phyloP scores from a whole-genome alignment of 2,329 filamentous ascomycete genomes.

The Trichoderma cornu-damae region DNA sequence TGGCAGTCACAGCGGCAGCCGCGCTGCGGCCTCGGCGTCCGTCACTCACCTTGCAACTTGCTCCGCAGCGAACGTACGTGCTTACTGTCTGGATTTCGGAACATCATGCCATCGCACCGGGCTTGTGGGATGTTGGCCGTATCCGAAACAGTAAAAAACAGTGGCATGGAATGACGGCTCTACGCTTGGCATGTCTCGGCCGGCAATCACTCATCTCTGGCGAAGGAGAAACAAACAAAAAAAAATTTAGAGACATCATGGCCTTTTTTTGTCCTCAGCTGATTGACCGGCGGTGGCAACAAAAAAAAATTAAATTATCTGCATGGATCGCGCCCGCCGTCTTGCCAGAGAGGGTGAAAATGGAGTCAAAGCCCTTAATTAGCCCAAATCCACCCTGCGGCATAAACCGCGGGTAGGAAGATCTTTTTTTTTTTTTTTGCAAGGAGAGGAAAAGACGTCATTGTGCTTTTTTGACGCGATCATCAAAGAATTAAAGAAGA shows the following conservation, averaged over 20 bases:
- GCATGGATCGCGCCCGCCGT: background rate
- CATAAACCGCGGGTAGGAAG: constrained; percentile 8
- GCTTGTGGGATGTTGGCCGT: background rate
- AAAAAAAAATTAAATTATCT: no score
- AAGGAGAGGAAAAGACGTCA: constrained; percentile 1
- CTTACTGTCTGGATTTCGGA: background rate
- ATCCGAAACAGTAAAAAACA: background rate
- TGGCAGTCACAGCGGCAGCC: constrained; percentile 1
- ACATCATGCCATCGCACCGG: constrained; percentile 9
- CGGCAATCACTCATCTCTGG: background rate
- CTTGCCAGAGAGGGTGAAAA: background rate
- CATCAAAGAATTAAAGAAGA: no score
- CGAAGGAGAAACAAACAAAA: no score
- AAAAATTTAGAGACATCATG: background rate
- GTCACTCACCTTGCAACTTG: background rate
- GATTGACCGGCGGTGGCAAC: background rate
- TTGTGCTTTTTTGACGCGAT: background rate
- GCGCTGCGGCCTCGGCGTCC: background rate
- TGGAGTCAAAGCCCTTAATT: background rate
- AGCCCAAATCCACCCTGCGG: constrained; percentile 1
- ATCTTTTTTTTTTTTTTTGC: no score
- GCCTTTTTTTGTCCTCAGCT: background rate
- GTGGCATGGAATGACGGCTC: background rate
- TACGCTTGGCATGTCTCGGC: background rate
- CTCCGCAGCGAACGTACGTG: constrained; percentile 2